Conservation (phyloP, 306 rosid species). For the Quercus glauca region DNA sequence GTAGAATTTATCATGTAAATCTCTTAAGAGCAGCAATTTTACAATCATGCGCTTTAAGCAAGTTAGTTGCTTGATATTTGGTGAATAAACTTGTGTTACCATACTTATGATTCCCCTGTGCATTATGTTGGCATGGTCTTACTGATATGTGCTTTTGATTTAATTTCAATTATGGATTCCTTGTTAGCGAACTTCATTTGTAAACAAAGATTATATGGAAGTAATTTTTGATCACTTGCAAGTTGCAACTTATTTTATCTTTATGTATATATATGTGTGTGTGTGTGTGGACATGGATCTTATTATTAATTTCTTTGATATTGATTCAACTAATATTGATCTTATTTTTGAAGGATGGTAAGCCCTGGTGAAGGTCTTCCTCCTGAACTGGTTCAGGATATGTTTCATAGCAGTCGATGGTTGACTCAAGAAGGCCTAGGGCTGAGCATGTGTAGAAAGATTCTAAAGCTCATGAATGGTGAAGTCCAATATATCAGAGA, state of each 20-base stretch:
- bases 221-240: not conserved
- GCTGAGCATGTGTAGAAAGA: conserved; percentile 92
- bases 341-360: conserved; percentile 60
- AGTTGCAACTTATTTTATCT: not conserved
- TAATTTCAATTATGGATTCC: conserved; percentile 1
- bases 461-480: conserved; percentile 82
- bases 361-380: conserved; percentile 99
- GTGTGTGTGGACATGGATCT: not conserved
- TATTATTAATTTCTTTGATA: not conserved
- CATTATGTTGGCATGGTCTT: conserved; percentile 2
- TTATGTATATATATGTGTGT: not conserved
- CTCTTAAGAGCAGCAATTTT: not conserved
- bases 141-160: conserved; percentile 1
- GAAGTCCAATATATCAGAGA: conserved; percentile 95
- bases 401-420: conserved; percentile 84
- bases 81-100: not conserved
- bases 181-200: not conserved
- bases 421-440: conserved; percentile 88
- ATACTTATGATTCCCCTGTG: not conserved
- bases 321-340: conserved; percentile 6
- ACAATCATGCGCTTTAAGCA: not conserved
- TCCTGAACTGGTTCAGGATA: conserved; percentile 82
- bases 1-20: not conserved
- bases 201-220: not conserved
- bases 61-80: not conserved